phyloP scores from a whole-genome alignment of 768 basidiomycete genomes.

The Macrocybe gigantea region DNA sequence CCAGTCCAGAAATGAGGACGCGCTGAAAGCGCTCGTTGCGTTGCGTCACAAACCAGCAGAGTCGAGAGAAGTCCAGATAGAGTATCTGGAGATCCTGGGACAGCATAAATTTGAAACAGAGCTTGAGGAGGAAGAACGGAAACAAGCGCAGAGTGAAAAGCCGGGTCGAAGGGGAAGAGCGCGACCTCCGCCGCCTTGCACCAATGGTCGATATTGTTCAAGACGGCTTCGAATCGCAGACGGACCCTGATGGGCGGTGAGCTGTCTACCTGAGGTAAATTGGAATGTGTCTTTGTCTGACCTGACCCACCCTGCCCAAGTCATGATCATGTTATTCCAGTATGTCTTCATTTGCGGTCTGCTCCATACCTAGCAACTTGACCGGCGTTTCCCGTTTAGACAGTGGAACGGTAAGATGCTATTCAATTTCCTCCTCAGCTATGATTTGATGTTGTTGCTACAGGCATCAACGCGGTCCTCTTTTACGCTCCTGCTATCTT shows the following conservation, averaged over 20 bases:
- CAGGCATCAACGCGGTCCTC: slow-evolving; percentile 4
- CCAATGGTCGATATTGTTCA: too few relatives aligned
- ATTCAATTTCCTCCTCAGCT: neutral
- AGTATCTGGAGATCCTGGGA: slow-evolving; percentile 31
- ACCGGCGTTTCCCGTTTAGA: neutral
- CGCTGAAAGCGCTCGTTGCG: slow-evolving; percentile 24
- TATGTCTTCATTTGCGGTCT: too few relatives aligned
- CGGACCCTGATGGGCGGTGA: too few relatives aligned
- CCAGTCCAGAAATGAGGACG: slow-evolving; percentile 29
- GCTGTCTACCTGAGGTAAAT: too few relatives aligned
- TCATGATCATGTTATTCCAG: too few relatives aligned
- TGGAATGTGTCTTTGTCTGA: too few relatives aligned
- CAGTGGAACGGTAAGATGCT: slow-evolving; percentile 6
- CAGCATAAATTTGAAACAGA: slow-evolving; percentile 11
- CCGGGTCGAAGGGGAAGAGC: slow-evolving; percentile 18
- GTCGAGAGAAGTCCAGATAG: slow-evolving; percentile 26
- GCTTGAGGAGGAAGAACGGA: slow-evolving; percentile 7
- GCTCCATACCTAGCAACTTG: too few relatives aligned
- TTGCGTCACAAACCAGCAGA: slow-evolving; percentile 26
- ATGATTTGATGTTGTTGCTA: too few relatives aligned
- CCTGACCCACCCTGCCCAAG: too few relatives aligned
- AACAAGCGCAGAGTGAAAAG: slow-evolving; percentile 13
- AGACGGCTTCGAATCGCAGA: too few relatives aligned
- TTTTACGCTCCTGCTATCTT: slow-evolving; percentile 26
- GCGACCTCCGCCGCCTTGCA: too few relatives aligned